Percentiles rank a stretch among this genome's conserved stretches.
phyloP scores from a whole-genome alignment of 2,329 filamentous ascomycete species.

The Exophiala sp. region DNA sequence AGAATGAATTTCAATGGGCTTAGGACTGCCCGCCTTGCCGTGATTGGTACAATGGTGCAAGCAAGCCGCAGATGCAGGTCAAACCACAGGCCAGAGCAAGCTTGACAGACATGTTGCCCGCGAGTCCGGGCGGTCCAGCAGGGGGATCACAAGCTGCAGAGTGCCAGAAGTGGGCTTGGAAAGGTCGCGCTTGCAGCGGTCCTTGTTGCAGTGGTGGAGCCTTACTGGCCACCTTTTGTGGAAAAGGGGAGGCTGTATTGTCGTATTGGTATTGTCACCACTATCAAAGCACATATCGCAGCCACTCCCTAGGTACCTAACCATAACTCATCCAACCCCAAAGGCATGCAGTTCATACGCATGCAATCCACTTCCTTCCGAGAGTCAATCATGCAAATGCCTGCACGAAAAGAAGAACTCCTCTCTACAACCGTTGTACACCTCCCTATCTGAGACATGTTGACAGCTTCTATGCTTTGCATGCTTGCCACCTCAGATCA shows the following conservation, averaged over 20 bases:
- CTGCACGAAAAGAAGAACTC: neutral
- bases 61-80: neutral
- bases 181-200: conserved; percentile 3
- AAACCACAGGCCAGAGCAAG: no score
- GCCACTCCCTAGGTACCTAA: no score
- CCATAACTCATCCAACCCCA: neutral
- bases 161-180: neutral
- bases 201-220: conserved; percentile 14
- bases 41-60: conserved; percentile 1
- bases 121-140: neutral
- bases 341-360: no score
- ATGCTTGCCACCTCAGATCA: neutral
- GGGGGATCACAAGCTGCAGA: conserved; percentile 1
- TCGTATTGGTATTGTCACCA: conserved; percentile 8
- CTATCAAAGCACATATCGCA: no score
- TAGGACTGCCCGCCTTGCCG: neutral
- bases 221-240: conserved; percentile 7
- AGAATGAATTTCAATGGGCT: conserved; percentile 10
- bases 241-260: conserved; percentile 15
- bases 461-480: neutral
- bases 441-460: conserved; percentile 1
- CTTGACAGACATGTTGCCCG: no score
- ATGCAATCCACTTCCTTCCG: no score
- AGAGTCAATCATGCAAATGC: neutral
- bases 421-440: neutral